Evolutionary conservation across 2,329 filamentous ascomycete species (phyloP), one percentile per base, ranked within the genome.

Genomic region (Diaporthe capsici): DNA sequence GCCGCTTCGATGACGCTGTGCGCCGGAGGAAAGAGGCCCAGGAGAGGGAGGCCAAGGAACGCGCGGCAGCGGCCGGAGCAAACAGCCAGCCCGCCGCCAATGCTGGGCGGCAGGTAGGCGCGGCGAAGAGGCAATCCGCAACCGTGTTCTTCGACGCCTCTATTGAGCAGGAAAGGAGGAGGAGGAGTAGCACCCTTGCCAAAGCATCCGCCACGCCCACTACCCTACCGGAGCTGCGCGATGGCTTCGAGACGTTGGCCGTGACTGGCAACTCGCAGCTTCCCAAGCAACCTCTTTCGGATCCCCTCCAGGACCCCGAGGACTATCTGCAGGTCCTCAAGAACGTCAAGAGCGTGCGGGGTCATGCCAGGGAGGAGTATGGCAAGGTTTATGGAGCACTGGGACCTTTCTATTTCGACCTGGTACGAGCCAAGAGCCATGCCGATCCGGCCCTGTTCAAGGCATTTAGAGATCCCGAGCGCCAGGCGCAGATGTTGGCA

Each of bases 351-450:
- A 98, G 96, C 65, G 91, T 97, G 70, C 90, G 97, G 57, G 97
- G 96, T 6, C 91, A 92, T 80, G 97, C 97, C 60, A 91, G 96
- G 77, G 92, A 97, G 80, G 96, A 98, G 83, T 99, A 96, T 82
- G 96, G 94, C 22, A 97, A 94, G 82, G 89, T 98, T 20, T 97
- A 98, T 84, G 93, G 92, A n/a, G 94, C 94, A 5, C 85, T 99
- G 79, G 94, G 93, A 15, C 96, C 96, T 0, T 96, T 97, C 80
- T 99, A 98, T 84, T 91, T 92, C 78, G 95, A 99, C 82, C 90
- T 98, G 57, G 91, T 90, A 49, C 89, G 87, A 77, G 92, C 93
- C 3, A 91, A 88, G 85, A 94, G 87, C 77, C 95, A 94, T 85
- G 91, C 94, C 20, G 94, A 98, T 78, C 95, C 94, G 9, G 88